Evolutionary conservation across 2,329 filamentous ascomycete species (phyloP), one percentile per base, ranked within the genome.

Genomic region (Acarospora socialis): DNA sequence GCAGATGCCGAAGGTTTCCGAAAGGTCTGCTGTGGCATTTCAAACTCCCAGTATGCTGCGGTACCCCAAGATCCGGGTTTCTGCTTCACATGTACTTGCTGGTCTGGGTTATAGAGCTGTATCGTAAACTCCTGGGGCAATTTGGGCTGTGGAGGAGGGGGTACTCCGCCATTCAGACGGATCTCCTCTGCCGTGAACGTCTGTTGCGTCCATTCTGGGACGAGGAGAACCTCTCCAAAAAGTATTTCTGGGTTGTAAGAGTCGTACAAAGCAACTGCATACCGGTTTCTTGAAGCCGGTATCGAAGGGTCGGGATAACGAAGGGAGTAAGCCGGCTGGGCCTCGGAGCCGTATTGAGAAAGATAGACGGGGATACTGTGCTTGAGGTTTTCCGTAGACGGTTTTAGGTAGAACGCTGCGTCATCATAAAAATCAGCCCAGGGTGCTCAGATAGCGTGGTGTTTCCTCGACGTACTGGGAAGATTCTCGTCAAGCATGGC

Each of bases 401-500:
- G 52, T 46, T 70, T 72, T 41, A 74, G 56, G 47, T 70, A 73
- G 59, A 75, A 75, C 32, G 67, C 68, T 70, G n/a, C n/a, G n/a
- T n/a, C n/a, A n/a, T n/a, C n/a, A 41, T 12, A 38, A 30, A 9
- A n/a, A 34, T 20, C 5, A 66, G 60, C 37, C 64, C 59, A 4
- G 67, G 60, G 46, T 66, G 65, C 34, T 70, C 64, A 35, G 65
- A 55, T 20, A 62, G 62, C 13, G 59, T 56, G 35, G 46, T 41
- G 41, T 61, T 65, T 51, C 68, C 20, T 76, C 26, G 68, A 44
- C 51, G 40, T 46, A 70, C 67, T 83, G 34, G 86, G 86, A n/a
- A 94, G 72, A 55, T 86, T 92, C 54, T 92, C 82, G 73, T 93
- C 84, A 47, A 92, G 70, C 84, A 93, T 93, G 36, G n/a, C n/a